phyloP scores from a whole-genome alignment of 352 stramenopile species.

The Globisporangium sylvaticum region DNA sequence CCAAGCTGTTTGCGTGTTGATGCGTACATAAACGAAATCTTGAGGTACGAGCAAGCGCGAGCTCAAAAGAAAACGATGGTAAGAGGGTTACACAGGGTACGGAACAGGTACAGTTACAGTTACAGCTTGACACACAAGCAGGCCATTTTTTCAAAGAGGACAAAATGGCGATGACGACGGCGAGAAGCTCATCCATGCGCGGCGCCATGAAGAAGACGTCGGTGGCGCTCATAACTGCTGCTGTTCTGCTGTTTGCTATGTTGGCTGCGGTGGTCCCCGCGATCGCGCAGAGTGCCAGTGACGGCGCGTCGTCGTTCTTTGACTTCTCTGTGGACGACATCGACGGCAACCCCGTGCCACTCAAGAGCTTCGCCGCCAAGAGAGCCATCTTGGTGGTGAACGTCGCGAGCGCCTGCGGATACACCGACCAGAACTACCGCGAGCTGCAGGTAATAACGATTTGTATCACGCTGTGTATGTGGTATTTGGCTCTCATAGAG shows the following conservation, averaged over 20 bases:
- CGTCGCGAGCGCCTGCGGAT: conserved; percentile 74
- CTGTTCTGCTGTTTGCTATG: conserved; percentile 5
- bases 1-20: neutral
- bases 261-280: neutral
- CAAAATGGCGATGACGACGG: neutral
- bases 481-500: neutral
- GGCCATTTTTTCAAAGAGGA: neutral
- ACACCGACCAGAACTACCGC: conserved; percentile 80
- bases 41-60: neutral
- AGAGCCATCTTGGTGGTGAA: conserved; percentile 80
- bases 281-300: neutral
- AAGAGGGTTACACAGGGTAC: neutral
- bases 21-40: neutral
- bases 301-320: conserved; percentile 41
- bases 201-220: conserved; percentile 13
- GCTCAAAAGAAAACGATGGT: neutral
- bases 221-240: conserved; percentile 9
- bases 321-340: conserved; percentile 58
- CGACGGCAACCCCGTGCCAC: conserved; percentile 34
- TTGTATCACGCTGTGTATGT: neutral
- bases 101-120: neutral
- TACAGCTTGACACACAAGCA: neutral
- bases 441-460: conserved; percentile 34
- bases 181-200: neutral
- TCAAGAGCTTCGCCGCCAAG: conserved; percentile 44